These are phyloP conservation scores for Thielaviopsis populi DNA, from an alignment of 2,329 filamentous ascomycete genomes.

Conservation along the genomic window DNA sequence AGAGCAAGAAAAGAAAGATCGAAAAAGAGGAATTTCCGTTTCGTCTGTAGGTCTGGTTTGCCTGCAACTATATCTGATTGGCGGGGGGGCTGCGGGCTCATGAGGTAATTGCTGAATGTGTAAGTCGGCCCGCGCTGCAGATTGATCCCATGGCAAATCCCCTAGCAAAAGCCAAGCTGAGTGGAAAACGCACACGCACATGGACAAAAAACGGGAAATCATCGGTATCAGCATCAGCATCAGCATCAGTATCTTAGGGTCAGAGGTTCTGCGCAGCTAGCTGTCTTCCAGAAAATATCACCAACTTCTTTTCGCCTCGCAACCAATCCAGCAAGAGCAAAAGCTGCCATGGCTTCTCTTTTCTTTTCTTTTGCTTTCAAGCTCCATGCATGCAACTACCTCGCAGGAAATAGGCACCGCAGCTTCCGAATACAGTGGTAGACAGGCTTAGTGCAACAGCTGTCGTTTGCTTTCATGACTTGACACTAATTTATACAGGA, in stretches of 20 bases:
- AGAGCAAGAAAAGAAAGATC: neutral
- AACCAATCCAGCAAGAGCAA: neutral
- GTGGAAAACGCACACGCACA: neutral
- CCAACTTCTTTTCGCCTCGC: neutral
- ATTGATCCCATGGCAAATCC: neutral
- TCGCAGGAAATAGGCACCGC: neutral
- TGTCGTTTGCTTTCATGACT: neutral
- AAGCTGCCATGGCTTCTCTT: too few species aligned
- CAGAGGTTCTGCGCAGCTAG: too few species aligned
- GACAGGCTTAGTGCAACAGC: neutral
- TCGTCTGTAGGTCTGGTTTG: neutral
- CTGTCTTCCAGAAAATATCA: neutral
- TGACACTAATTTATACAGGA: neutral
- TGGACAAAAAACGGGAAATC: neutral
- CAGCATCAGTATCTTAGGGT: too few species aligned
- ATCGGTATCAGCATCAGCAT: too few species aligned
- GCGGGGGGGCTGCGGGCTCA: neutral
- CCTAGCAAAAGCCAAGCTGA: neutral
- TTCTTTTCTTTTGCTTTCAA: neutral
- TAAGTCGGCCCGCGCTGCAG: conserved; percentile 1
- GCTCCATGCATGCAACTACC: neutral
- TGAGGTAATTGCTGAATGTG: conserved; percentile 6
- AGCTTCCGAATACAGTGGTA: neutral
- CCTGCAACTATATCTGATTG: neutral
- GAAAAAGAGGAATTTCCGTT: neutral